Evolutionary conservation across 495 filamentous ascomycete species (phyloP), one percentile per base, ranked within the genome.

Genomic region (Immersiella caudata): DNA sequence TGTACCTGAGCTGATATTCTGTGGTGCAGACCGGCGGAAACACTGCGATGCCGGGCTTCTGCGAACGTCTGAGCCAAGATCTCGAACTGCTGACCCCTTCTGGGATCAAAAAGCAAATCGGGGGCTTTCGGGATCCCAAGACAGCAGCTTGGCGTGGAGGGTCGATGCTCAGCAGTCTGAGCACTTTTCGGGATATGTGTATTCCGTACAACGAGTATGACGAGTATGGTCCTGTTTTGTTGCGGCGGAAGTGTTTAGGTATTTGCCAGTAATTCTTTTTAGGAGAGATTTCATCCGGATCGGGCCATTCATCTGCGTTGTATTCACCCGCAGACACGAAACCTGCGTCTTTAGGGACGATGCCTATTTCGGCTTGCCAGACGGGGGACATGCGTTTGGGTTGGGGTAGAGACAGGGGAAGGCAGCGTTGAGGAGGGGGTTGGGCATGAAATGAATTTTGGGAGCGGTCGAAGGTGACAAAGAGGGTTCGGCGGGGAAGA

Each of bases 221-320:
- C 24, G 60, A 62, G 60, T 52, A 62, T 27, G 60, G 60, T 1
- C 60, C 60, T 26, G 36, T 62, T 1, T 8, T 62, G 35, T 16
- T 62, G 40, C 60, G 60, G 60, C 36, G 60, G 21, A 62, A 49
- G 60, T 51, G 60, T 20, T 7, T 62, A n/a, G 60, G 60, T 6
- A 14, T 62, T n/a, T n/a, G n/a, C n/a, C n/a, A n/a, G n/a, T n/a
- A n/a, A n/a, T n/a, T n/a, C n/a, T n/a, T n/a, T n/a, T n/a, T 55
- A n/a, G 24, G 52, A 14, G 22, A 22, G n/a, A 55, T 55, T n/a
- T 55, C 52, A 26, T 55, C 25, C 25, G 52, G 52, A 14, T 55
- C 52, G 5, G 12, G 21, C 52, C 2, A 2, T 4, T 22, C n/a
- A 2, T n/a, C n/a, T 11, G 24, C 52, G 52, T 55, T 55, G n/a